Conservation (phyloP, 805 yeast genomes). For the Maudiozyma turicensis region DNA sequence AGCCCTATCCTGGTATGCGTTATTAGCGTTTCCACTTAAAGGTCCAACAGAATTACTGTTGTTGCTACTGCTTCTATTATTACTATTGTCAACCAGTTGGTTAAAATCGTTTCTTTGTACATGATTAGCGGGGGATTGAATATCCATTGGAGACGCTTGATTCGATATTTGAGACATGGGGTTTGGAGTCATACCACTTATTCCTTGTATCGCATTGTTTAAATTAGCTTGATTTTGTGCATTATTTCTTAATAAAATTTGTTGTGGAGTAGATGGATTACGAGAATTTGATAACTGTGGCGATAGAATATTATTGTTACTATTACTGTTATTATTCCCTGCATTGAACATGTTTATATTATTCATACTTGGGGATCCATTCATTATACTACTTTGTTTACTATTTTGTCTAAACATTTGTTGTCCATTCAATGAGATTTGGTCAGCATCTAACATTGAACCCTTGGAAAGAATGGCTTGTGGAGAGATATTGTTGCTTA, state of each 20-base stretch:
- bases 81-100: slow-evolving; percentile 28
- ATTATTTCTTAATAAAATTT: slow-evolving; percentile 11
- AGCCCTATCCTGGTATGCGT: slow-evolving; percentile 29
- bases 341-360: background rate
- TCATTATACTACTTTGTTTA: background rate
- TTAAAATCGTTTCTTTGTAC: slow-evolving; percentile 2
- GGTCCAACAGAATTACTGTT: slow-evolving; percentile 1
- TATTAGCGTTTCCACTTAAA: slow-evolving; percentile 1
- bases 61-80: slow-evolving; percentile 4
- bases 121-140: slow-evolving; percentile 7
- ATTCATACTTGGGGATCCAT: background rate
- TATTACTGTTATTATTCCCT: background rate
- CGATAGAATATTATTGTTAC: background rate
- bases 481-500: slow-evolving; percentile 18
- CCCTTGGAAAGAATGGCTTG: slow-evolving; percentile 27
- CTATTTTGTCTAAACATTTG: slow-evolving; percentile 17
- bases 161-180: slow-evolving; percentile 1
- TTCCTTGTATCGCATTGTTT: slow-evolving; percentile 1
- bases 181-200: background rate
- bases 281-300: slow-evolving; percentile 2
- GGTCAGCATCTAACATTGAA: slow-evolving; percentile 15
- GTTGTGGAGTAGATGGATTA: slow-evolving; percentile 20
- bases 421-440: slow-evolving; percentile 18
- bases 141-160: slow-evolving; percentile 4
- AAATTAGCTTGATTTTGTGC: background rate